Base-by-base conservation (phyloP, 1,139 yeast genomes). In the Pichia sp. region DNA sequence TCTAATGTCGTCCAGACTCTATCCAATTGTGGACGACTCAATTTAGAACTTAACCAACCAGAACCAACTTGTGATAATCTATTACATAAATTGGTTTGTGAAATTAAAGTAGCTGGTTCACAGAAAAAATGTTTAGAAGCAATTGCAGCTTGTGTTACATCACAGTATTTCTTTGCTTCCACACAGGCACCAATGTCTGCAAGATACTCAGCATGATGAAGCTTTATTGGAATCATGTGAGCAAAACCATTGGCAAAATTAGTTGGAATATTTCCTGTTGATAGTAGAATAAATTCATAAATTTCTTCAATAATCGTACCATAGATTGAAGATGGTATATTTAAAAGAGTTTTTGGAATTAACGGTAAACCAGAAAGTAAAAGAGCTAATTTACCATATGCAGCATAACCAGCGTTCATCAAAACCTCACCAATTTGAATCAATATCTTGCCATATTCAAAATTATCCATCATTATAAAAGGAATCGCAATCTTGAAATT, bases 1-100 rank as follows among this genome's bases (percentile, higher is more conserved):
- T 87, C 95, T 47, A 88, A 68, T 40, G 83, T 88, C 8, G 89
- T 91, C 93, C 94, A 84, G 46, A 88, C 80, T 55, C 78, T 82
- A 54, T 88, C 95, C 45, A 88, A 67, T 52, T 82, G 84, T 13
- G 93, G 94, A 56, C 79, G 80, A 29, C 83, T 54, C 18, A 57
- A 38, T 28, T 68, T 52, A 10, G 58, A 51, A 8, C 55, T 55
- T 35, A 57, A 50, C 63, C 63, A 59, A 14, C 59, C 54, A 8
- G 57, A 49, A 19, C 70, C 75, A 2, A 69, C 55, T 37, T 72
- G 75, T 5, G 75, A 61, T 18, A 76, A 49, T 53, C 83, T 62
- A 32, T 69, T 66, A 37, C 66, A 50, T 45, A 76, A 58, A 6
- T 54, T 54, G 45, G 67, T 70, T 57, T 68, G 68, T 35, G 69